Conservation (phyloP, 257 asterid genomes). For the Capsicum pubescens region DNA sequence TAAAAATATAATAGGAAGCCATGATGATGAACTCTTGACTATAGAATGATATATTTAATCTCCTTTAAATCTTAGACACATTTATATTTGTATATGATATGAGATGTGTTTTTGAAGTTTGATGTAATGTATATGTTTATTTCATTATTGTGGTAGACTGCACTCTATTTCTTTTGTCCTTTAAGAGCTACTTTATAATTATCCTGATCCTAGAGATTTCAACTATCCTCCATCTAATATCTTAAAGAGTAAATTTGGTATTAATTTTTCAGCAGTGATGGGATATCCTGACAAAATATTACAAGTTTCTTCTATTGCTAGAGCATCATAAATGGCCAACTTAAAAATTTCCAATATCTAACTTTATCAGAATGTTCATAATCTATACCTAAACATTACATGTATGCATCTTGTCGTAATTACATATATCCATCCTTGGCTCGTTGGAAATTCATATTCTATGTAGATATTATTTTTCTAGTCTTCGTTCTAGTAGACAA, state of each 20-base stretch:
- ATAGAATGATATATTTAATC: neutral
- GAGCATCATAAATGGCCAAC: neutral
- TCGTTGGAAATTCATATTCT: slow-evolving; percentile 26
- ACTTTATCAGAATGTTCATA: neutral
- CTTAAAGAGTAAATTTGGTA: neutral
- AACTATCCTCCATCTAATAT: neutral
- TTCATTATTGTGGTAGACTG: neutral
- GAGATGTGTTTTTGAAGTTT: neutral
- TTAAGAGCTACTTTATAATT: neutral
- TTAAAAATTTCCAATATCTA: neutral
- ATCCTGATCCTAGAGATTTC: neutral
- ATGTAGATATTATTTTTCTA: slow-evolving; percentile 1
- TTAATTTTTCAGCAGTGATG: slow-evolving; percentile 14
- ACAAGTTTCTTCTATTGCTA: neutral
- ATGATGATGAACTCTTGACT: neutral
- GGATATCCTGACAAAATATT: neutral
- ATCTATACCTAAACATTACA: neutral
- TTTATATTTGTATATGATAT: slow-evolving; percentile 4
- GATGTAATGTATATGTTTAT: neutral
- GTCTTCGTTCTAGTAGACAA: neutral
- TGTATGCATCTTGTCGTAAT: neutral
- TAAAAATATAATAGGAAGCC: neutral
- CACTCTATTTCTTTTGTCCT: neutral
- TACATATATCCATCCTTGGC: neutral
- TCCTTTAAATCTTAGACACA: neutral